Base-by-base conservation (phyloP, 805 yeast species). In the Spathaspora arborariae region DNA sequence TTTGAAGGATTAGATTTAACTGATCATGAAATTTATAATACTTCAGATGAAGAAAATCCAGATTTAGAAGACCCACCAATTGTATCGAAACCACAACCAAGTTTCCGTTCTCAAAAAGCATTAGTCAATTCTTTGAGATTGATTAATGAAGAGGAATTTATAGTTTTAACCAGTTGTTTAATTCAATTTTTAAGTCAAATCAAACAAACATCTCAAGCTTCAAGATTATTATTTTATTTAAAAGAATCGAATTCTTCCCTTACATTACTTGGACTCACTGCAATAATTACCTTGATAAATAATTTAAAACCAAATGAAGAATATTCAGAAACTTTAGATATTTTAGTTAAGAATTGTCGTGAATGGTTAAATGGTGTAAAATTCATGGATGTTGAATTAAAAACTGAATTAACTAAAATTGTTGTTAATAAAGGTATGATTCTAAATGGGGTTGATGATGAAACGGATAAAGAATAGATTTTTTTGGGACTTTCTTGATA, bases 141-240 rank as follows among this genome's bases (percentile, higher is more conserved):
- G 35, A 54, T 70, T 16, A 55, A 51, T 15, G 66, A 63, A 38
- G 74, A 70, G 40, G 65, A 68, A 45, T 64, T 60, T 39, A 58
- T 66, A n/a, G 59, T 66, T 1, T 53, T 69, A 40, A 51, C 59
- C 1, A 47, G 62, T n/a, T 56, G 67, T 7, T 52, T 67, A 30
- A 53, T 63, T 5, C 40, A 55, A 3, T 58, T 55, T 46, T 65
- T 59, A 49, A n/a, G n/a, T n/a, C n/a, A n/a, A n/a, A 48, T 50
- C 44, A 44, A 58, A 5, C 56, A 63, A 35, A 40, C 41, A 6
- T 46, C 47, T 22, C 54, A 63, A 35, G 56, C 60, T 16, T 37
- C 45, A 6, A 48, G 53, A 47, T 55, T 68, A 34, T 53, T 69
- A 38, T 57, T 55, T 19, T 54, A 60, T 46, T 55, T 71, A 42